phyloP scores from a whole-genome alignment of 1,284 basidiomycete species.

The Tausonia pullulans region DNA sequence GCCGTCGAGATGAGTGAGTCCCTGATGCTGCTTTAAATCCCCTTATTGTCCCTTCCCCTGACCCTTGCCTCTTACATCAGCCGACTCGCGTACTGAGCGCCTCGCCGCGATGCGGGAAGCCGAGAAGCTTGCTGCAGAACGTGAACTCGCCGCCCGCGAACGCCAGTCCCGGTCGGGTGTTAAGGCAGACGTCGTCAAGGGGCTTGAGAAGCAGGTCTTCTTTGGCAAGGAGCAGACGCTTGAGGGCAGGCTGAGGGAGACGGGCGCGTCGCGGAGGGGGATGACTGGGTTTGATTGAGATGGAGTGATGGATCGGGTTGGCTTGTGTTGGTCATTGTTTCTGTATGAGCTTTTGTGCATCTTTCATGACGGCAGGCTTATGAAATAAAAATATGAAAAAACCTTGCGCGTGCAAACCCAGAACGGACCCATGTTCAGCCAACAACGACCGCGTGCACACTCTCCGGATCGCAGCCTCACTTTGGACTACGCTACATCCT shows the following conservation, averaged over 20 bases:
- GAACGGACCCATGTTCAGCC: no score
- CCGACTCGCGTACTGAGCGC: conserved; percentile 2
- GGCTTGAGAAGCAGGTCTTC: conserved; percentile 12
- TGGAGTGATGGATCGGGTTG: background rate
- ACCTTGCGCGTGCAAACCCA: no score
- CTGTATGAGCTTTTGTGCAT: no score
- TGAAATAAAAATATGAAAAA: no score
- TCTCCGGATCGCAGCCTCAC: no score
- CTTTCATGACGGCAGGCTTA: no score
- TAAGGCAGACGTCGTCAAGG: conserved; percentile 39
- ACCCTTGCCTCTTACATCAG: background rate
- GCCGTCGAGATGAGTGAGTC: conserved; percentile 47
- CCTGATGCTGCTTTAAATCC: no score
- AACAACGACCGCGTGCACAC: no score
- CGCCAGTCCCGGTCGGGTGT: conserved; percentile 33
- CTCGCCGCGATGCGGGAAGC: conserved; percentile 48
- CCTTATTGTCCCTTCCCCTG: background rate
- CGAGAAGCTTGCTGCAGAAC: conserved; percentile 51
- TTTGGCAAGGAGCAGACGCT: conserved; percentile 11
- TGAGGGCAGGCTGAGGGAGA: conserved; percentile 14
- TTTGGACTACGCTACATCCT: background rate
- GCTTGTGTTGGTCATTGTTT: no score
- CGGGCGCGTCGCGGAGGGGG: background rate
- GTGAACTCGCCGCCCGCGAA: conserved; percentile 54
- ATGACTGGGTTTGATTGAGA: conserved; percentile 22